phyloP scores from a whole-genome alignment of 352 stramenopile genomes.

The Peronospora belbahrii region DNA sequence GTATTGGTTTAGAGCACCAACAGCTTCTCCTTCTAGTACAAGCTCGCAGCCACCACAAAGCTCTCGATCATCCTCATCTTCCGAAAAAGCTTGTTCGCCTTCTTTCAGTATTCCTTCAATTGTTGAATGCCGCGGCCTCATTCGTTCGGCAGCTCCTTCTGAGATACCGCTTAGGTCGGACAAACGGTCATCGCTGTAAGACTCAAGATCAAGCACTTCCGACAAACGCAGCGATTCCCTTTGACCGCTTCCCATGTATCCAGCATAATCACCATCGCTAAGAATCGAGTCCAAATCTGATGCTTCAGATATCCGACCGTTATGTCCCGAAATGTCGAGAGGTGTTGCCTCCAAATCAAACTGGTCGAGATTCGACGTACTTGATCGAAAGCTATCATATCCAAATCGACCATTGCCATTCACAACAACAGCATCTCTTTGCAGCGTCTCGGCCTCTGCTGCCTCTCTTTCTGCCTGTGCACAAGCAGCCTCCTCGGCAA shows the following conservation, averaged over 20 bases:
- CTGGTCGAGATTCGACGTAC: slow-evolving; percentile 45
- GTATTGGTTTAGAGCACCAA: slow-evolving; percentile 74
- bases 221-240: slow-evolving; percentile 67
- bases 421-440: slow-evolving; percentile 24
- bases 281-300: slow-evolving; percentile 59
- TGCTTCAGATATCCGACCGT: slow-evolving; percentile 52
- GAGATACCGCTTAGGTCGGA: slow-evolving; percentile 57
- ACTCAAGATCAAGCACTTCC: slow-evolving; percentile 71
- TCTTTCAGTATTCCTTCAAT: slow-evolving; percentile 24
- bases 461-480: slow-evolving; percentile 29
- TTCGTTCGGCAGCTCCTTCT: slow-evolving; percentile 25
- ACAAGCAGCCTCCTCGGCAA: slow-evolving; percentile 30
- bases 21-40: slow-evolving; percentile 70
- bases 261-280: slow-evolving; percentile 56
- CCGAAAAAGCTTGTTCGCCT: slow-evolving; percentile 41
- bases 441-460: slow-evolving; percentile 18
- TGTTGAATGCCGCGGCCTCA: slow-evolving; percentile 20
- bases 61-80: slow-evolving; percentile 68
- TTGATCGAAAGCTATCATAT: slow-evolving; percentile 26
- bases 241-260: slow-evolving; percentile 36
- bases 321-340: slow-evolving; percentile 26
- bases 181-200: slow-evolving; percentile 37
- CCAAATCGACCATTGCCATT: slow-evolving; percentile 21
- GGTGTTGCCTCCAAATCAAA: slow-evolving; percentile 58
- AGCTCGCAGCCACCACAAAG: slow-evolving; percentile 58